Percentiles rank a stretch among this genome's conserved stretches.
Evolutionary conservation across 768 basidiomycete genomes (phyloP).

Genomic region (Xanthoconium purpureum): DNA sequence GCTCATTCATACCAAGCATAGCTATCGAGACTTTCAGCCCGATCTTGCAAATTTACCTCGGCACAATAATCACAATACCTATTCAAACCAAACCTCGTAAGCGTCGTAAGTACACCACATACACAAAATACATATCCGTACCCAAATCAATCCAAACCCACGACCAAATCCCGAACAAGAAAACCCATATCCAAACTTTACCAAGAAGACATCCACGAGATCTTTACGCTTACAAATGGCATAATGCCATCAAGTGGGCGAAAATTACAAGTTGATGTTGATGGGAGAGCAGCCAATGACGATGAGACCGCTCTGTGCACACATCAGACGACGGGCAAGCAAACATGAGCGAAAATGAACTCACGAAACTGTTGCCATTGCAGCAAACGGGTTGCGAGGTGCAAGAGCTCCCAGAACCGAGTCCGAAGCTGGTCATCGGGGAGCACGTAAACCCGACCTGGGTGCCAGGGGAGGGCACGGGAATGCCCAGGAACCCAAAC

Average conservation of each 20-base stretch:
- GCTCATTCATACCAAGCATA: too few species aligned
- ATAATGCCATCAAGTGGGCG: background rate
- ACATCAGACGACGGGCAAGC: background rate
- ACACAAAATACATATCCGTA: too few species aligned
- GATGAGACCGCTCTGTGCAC: background rate
- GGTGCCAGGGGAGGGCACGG: background rate
- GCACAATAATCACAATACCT: too few species aligned
- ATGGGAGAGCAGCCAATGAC: background rate
- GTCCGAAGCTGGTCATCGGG: background rate
- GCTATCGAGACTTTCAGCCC: too few species aligned
- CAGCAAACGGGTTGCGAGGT: constrained; percentile 2
- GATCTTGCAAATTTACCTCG: too few species aligned
- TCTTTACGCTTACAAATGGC: background rate
- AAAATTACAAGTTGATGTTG: background rate
- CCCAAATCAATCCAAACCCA: too few species aligned
- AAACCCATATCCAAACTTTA: background rate
- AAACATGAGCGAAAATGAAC: background rate
- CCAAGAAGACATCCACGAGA: background rate
- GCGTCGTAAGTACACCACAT: too few species aligned
- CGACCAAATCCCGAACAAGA: too few species aligned
- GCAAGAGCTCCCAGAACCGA: background rate
- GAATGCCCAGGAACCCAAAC: background rate
- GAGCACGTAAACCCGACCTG: constrained; percentile 2
- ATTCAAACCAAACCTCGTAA: too few species aligned
- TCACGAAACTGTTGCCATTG: background rate